phyloP scores from a whole-genome alignment of 345 rosid genomes.

The Noccaea caerulescens region DNA sequence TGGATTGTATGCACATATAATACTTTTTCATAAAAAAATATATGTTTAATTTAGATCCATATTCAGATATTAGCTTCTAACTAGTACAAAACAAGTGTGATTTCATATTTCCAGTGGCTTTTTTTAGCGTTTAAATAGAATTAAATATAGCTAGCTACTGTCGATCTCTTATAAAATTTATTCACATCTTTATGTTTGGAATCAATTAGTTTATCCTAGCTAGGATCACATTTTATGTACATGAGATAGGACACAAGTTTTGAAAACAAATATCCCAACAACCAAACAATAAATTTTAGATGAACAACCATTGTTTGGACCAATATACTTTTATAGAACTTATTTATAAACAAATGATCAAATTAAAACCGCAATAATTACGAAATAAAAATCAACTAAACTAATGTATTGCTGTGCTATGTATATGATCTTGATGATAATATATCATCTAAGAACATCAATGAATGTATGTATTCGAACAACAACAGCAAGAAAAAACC shows the following conservation, averaged over 20 bases:
- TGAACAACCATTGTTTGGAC: neutral
- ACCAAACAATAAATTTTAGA: conserved; percentile 7
- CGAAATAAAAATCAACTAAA: neutral
- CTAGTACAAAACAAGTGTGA: conserved; percentile 9
- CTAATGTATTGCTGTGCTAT: neutral
- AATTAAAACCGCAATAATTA: neutral
- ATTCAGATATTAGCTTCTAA: conserved; percentile 9
- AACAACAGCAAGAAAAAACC: neutral
- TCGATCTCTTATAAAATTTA: neutral
- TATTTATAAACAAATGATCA: neutral
- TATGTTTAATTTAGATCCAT: neutral
- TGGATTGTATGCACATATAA: conserved; percentile 12
- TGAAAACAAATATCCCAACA: neutral
- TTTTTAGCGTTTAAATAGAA: neutral
- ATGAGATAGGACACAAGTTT: neutral
- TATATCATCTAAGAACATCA: conserved; percentile 6
- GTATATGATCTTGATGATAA: conserved; percentile 1
- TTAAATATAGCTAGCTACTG: neutral
- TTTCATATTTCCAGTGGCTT: neutral
- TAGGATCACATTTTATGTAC: neutral
- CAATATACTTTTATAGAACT: neutral
- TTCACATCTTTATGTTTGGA: neutral
- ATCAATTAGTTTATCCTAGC: neutral
- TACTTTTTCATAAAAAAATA: conserved; percentile 1
- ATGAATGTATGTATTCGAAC: conserved; percentile 3